phyloP scores from a whole-genome alignment of 2,329 filamentous ascomycete species.

The Cladobotryum mycophilum region DNA sequence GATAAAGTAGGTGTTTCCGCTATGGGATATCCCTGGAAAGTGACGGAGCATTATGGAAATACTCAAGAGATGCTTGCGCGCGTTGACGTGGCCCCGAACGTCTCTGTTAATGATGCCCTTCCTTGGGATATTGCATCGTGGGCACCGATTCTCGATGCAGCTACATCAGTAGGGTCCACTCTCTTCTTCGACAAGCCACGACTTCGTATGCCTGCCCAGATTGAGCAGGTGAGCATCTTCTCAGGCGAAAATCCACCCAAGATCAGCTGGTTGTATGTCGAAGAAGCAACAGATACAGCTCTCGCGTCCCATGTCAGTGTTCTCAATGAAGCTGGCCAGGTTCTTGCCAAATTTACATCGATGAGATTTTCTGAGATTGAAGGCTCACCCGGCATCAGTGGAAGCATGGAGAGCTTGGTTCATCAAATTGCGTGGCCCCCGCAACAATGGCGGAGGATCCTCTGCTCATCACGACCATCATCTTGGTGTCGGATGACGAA shows the following conservation, averaged over 20 bases:
- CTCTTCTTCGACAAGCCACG: slow-evolving; percentile 4
- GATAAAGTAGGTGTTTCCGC: slow-evolving; percentile 7
- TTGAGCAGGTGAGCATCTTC: slow-evolving; percentile 2
- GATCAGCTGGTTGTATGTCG: slow-evolving; percentile 5
- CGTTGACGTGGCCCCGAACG: slow-evolving; percentile 5
- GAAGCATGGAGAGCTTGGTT: slow-evolving; percentile 9
- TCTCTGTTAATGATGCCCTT: neutral
- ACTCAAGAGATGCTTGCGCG: slow-evolving; percentile 9
- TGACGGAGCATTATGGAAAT: slow-evolving; percentile 11
- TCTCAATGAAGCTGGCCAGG: neutral
- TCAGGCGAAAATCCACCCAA: neutral
- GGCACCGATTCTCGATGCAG: slow-evolving; percentile 10
- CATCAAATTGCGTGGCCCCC: slow-evolving; percentile 10
- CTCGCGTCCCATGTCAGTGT: slow-evolving; percentile 5
- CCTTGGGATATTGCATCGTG: neutral
- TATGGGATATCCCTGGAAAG: slow-evolving; percentile 10
- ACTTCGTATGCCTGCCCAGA: slow-evolving; percentile 6
- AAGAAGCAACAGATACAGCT: slow-evolving; percentile 1
- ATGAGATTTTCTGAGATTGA: slow-evolving; percentile 12
- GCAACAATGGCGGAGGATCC: slow-evolving; percentile 5
- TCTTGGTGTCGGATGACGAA: too few relatives aligned
- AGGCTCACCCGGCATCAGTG: neutral
- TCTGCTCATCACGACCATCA: too few relatives aligned
- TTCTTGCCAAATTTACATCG: slow-evolving; percentile 2
- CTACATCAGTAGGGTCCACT: slow-evolving; percentile 8